phyloP scores from a whole-genome alignment of 805 yeast genomes.

The Metschnikowia proteae region DNA sequence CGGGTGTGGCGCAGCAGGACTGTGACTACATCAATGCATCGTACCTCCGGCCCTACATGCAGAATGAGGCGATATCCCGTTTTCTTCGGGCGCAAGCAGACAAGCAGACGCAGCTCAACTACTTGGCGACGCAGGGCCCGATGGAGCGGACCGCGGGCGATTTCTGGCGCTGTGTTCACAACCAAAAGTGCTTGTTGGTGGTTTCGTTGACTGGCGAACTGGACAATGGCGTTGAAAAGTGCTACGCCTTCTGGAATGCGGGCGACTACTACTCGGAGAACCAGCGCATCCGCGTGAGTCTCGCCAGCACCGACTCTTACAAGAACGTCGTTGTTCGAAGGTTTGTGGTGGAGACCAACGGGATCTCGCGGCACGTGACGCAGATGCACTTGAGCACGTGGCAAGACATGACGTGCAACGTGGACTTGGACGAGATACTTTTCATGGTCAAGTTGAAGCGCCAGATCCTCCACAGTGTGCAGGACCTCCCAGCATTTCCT shows the following conservation, averaged over 20 bases:
- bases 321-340: conserved; percentile 16
- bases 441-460: conserved; percentile 36
- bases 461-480: conserved; percentile 11
- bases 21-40: conserved; percentile 85
- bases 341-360: conserved; percentile 13
- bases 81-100: neutral
- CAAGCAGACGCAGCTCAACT: conserved; percentile 20
- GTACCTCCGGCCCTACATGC: conserved; percentile 37
- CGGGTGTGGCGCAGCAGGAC: conserved; percentile 14
- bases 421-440: conserved; percentile 54
- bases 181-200: conserved; percentile 61
- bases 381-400: conserved; percentile 80
- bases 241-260: conserved; percentile 71
- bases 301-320: conserved; percentile 20
- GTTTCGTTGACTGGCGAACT: conserved; percentile 70
- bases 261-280: conserved; percentile 44
- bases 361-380: conserved; percentile 42
- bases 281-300: conserved; percentile 23
- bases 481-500: conserved; percentile 31
- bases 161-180: conserved; percentile 76
- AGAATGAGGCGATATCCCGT: neutral
- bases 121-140: conserved; percentile 92
- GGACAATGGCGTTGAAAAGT: conserved; percentile 78
- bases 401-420: conserved; percentile 75
- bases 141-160: conserved; percentile 68